phyloP scores from a whole-genome alignment of 176 grass and related monocot species.

The Thalia dealbata region DNA sequence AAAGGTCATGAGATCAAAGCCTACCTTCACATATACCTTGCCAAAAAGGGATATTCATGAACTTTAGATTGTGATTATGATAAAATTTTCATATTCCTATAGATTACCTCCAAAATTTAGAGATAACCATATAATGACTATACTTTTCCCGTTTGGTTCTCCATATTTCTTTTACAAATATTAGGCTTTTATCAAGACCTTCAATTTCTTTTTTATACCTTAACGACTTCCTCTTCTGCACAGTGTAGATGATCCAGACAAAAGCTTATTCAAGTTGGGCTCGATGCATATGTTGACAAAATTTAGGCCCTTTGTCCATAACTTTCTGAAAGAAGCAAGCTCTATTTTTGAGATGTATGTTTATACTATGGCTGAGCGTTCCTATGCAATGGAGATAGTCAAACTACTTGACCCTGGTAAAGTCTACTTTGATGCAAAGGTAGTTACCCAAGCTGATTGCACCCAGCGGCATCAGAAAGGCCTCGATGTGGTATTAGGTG shows the following conservation, averaged over 20 bases:
- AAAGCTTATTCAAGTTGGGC: slow-evolving; percentile 54
- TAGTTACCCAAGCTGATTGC: slow-evolving; percentile 74
- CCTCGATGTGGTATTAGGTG: slow-evolving; percentile 90
- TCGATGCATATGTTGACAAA: slow-evolving; percentile 87
- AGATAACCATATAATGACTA: too few species aligned
- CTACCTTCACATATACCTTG: too few species aligned
- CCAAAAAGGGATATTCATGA: too few species aligned
- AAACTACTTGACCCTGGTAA: slow-evolving; percentile 82
- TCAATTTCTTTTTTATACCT: not conserved
- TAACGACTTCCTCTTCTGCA: not conserved
- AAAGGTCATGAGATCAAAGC: too few species aligned
- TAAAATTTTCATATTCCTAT: too few species aligned
- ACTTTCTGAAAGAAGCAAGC: slow-evolving; percentile 78
- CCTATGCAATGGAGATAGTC: slow-evolving; percentile 83
- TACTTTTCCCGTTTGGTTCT: too few species aligned
- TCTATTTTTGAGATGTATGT: slow-evolving; percentile 85
- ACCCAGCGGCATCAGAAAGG: slow-evolving; percentile 85
- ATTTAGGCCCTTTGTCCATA: slow-evolving; percentile 62
- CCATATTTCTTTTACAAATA: too few species aligned
- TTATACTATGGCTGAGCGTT: slow-evolving; percentile 85
- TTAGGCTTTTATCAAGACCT: too few species aligned
- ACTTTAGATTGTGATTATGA: too few species aligned
- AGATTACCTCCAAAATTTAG: too few species aligned
- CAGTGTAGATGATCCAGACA: slow-evolving; percentile 45
- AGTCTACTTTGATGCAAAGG: slow-evolving; percentile 74